Evolutionary conservation across 2,329 filamentous ascomycete species (phyloP).

Genomic region (Cordyceps farinosa): DNA sequence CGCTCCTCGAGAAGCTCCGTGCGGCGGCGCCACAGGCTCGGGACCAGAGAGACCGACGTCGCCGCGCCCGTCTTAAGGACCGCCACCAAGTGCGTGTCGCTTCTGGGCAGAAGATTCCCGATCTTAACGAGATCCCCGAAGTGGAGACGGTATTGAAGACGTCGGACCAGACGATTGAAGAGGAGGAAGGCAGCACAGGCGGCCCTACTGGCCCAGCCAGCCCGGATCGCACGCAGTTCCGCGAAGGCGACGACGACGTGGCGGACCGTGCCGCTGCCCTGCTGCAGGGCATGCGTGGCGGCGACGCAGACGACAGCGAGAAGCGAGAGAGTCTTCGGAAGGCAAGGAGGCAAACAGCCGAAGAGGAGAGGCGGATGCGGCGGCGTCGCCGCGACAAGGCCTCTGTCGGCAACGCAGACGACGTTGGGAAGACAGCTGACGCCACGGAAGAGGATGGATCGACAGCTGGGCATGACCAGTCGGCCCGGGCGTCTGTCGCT

Average conservation of each 20-base stretch:
- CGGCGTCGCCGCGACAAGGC: slow-evolving; percentile 64
- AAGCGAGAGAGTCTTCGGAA: slow-evolving; percentile 59
- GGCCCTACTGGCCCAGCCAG: slow-evolving; percentile 47
- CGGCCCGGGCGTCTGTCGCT: background rate
- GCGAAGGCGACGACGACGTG: slow-evolving; percentile 64
- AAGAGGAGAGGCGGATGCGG: slow-evolving; percentile 69
- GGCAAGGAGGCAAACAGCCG: slow-evolving; percentile 65
- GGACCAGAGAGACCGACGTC: slow-evolving; percentile 83
- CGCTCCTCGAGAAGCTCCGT: slow-evolving; percentile 87
- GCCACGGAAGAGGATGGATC: slow-evolving; percentile 24
- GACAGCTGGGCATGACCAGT: slow-evolving; percentile 18
- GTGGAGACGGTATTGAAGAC: slow-evolving; percentile 40
- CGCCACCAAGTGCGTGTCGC: slow-evolving; percentile 85
- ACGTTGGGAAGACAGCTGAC: slow-evolving; percentile 21
- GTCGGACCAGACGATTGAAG: slow-evolving; percentile 38
- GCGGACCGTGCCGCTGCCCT: slow-evolving; percentile 80
- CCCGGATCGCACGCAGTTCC: slow-evolving; percentile 34
- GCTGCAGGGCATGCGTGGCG: slow-evolving; percentile 75
- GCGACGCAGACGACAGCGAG: slow-evolving; percentile 54
- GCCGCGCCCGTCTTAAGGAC: slow-evolving; percentile 85
- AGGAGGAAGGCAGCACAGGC: slow-evolving; percentile 39
- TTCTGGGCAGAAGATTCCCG: slow-evolving; percentile 80
- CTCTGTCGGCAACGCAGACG: slow-evolving; percentile 33
- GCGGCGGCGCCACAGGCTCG: slow-evolving; percentile 86
- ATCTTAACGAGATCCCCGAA: slow-evolving; percentile 60